Evolutionary conservation across 2,329 filamentous ascomycete genomes (phyloP).

Genomic region (Sarocladiaceae sp.): DNA sequence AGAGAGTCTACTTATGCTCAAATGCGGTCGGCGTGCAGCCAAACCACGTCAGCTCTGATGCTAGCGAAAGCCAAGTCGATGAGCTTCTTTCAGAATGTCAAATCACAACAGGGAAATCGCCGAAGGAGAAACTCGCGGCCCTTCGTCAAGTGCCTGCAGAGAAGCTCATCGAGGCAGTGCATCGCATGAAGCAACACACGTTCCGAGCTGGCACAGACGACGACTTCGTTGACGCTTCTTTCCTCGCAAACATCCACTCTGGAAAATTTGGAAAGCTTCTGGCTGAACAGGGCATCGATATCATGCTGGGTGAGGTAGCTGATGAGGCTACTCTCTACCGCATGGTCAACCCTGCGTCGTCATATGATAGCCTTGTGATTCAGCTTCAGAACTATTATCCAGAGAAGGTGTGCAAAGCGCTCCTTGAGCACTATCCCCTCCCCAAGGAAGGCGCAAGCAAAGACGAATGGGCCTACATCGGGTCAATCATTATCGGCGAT

Average conservation of each 20-base stretch:
- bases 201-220: constrained; percentile 7
- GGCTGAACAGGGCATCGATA: not conserved
- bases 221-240: not conserved
- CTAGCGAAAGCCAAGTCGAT: not conserved
- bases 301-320: constrained; percentile 3
- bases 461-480: not conserved
- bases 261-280: not conserved
- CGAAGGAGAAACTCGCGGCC: not conserved
- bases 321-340: constrained; percentile 1
- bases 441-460: not conserved
- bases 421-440: not conserved
- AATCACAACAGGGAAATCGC: not conserved
- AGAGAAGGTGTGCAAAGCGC: not conserved
- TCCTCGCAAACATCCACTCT: not conserved
- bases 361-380: not conserved
- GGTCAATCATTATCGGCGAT: constrained; percentile 3
- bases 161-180: not conserved
- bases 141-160: not conserved
- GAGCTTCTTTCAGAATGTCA: not conserved
- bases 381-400: constrained; percentile 8
- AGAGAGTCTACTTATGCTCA: not conserved
- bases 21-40: constrained; percentile 1
- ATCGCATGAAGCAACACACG: constrained; percentile 1
- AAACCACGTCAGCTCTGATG: not conserved
- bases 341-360: not conserved